Evolutionary conservation across 202 grass and related monocot genomes (phyloP), one percentile per base, ranked within the genome.

Genomic region (Cymbopogon flexuosus): DNA sequence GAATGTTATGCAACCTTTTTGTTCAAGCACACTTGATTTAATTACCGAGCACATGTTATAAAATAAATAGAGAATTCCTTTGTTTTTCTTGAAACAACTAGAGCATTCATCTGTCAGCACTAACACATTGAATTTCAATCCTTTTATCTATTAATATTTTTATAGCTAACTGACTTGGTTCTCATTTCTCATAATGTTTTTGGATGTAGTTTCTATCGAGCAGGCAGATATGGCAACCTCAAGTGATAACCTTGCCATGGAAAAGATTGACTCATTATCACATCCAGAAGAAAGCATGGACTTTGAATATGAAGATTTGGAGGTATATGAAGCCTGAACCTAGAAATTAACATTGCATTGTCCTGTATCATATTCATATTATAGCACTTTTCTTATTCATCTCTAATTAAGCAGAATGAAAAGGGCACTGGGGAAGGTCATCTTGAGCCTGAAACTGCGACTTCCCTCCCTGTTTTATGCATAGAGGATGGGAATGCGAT

Each of bases 401-500:
- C 2, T 79, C 41, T 79, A 62, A 78, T 73, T 65, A 49, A 75
- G 62, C 83, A 86, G 90, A 79, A 94, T 75, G 83, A 89, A 77
- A 77, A 71, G 80, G 68, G 62, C 16, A 62, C 67, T 42, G 82
- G 94, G 80, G 81, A 82, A 88, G 86, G 70, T 49, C 83, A 91
- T 62, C 72, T 73, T n/a, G 79, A 86, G 46, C 79, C 86, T 78
- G 72, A 81, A 77, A 66, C 22, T 83, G 84, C 19, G 57, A 49
- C 84, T 85, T 88, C 85, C 23, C 90, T 98, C 79, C 95, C 95
- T 76, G 86, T 98, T 81, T 66, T 98, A 78, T 98, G 86, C 79
- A 75, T 92, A 76, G 92, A 98, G 65, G 86, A 93, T 84, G 95
- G 92, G 40, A 79, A 61, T 39, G 90, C 86, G 41, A 94, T 98